Evolutionary conservation across 768 basidiomycete species (phyloP), one percentile per base, ranked within the genome.

Genomic region (Multifurca ochricompacta): DNA sequence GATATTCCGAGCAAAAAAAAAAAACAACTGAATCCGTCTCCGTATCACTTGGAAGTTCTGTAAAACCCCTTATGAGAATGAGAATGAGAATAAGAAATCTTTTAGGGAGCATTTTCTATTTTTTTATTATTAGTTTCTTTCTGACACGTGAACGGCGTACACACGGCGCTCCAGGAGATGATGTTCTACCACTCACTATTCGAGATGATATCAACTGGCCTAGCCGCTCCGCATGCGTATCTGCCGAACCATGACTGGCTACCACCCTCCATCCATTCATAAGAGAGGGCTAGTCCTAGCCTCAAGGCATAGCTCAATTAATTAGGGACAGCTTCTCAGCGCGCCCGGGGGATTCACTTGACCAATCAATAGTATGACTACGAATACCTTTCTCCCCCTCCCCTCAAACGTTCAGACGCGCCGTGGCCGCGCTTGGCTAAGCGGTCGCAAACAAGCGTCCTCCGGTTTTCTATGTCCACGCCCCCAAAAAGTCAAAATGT

Each of bases 401-500:
- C n/a, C n/a, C n/a, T n/a, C n/a, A n/a, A n/a, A 41, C 27, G 7
- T 19, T 23, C 53, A 5, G 27, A 25, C 34, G 25, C 39, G 40
- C 40, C 41, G 19, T 34, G 41, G 23, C 32, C 41, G 18, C 39
- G 47, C 40, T 54, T 48, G 53, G 40, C 44, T 56, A 56, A 52
- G 50, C 43, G 48, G 49, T 56, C 31, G 50, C 27, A 19, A 25
- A 41, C 36, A 32, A 19, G 35, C 45, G 48, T 51, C 37, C 10
- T 34, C 35, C 23, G 7, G 41, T 34, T 19, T 43, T 6, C 18
- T n/a, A n/a, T 19, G 13, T 32, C 30, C n/a, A n/a, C 21, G 13
- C n/a, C 50, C 56, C 39, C 32, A 52, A 52, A 30, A 41, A 52
- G 54, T 51, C 31, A 52, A 40, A 47, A 18, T 31, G 18, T 37